These are phyloP conservation scores for Pseudozyma pruni DNA, from an alignment of 1,284 basidiomycete genomes.

Conservation along the genomic window DNA sequence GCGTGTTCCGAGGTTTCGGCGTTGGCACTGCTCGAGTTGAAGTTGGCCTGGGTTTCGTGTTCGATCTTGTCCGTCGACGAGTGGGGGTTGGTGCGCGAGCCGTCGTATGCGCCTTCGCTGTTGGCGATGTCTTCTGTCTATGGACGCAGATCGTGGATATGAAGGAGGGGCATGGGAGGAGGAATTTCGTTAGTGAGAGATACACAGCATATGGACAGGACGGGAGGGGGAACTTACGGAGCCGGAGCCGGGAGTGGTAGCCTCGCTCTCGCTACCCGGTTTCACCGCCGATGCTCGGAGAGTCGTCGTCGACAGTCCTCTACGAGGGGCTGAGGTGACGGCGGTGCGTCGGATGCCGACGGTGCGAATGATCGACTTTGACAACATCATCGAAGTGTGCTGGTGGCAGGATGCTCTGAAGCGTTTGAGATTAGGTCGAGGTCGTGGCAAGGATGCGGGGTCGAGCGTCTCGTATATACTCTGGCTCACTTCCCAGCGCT, in stretches of 20 bases:
- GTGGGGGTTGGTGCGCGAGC: constrained; percentile 11
- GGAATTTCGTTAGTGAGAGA: too few species aligned
- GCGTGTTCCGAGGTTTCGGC: constrained; percentile 10
- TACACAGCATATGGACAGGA: too few species aligned
- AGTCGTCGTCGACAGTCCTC: too few species aligned
- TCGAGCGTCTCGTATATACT: neutral
- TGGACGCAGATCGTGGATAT: neutral
- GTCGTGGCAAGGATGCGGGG: too few species aligned
- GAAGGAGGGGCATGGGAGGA: neutral
- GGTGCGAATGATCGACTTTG: constrained; percentile 1
- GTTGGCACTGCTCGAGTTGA: constrained; percentile 13
- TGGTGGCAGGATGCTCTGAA: neutral
- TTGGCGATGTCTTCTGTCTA: constrained; percentile 48
- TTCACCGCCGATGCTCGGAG: constrained; percentile 47
- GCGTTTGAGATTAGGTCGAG: too few species aligned
- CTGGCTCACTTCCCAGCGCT: too few species aligned
- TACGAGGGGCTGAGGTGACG: neutral
- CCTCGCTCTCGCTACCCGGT: constrained; percentile 43
- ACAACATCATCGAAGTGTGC: neutral
- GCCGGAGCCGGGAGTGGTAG: constrained; percentile 33
- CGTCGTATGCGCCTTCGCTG: constrained; percentile 30
- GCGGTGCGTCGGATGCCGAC: neutral
- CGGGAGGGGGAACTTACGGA: constrained; percentile 18
- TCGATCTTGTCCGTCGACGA: constrained; percentile 20
- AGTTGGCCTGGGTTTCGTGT: constrained; percentile 22